A percentile compares a stretch with the other conserved stretches of the same genome.
Conservation (phyloP, 345 rosid species). For the Citrus australasica region DNA sequence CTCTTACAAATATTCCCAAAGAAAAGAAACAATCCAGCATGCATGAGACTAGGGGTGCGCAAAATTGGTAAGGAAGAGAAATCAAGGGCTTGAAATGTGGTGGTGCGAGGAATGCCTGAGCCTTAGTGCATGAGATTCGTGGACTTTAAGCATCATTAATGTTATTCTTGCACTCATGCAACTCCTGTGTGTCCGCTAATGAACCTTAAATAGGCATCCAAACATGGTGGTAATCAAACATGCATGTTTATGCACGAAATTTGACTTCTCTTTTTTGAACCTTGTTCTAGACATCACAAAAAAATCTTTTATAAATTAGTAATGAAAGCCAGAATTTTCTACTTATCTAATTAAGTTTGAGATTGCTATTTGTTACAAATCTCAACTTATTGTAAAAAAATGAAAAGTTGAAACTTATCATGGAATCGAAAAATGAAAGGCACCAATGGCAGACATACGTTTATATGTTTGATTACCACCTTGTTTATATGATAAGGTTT, state of each 20-base stretch:
- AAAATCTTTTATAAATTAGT: not conserved
- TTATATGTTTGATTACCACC: no score
- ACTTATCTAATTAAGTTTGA: no score
- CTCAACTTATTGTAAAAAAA: no score
- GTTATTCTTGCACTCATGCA: conserved; percentile 6
- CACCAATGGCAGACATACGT: no score
- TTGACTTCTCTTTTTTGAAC: not conserved
- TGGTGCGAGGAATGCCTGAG: conserved; percentile 21
- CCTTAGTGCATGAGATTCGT: conserved; percentile 7
- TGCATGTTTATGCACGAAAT: not conserved
- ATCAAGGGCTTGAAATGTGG: conserved; percentile 30
- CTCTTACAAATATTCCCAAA: no score
- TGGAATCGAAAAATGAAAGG: no score
- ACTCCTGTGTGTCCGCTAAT: conserved; percentile 3
- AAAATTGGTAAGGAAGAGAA: conserved; percentile 18
- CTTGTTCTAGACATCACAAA: not conserved
- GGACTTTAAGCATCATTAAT: not conserved
- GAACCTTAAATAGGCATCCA: not conserved
- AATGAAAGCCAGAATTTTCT: no score
- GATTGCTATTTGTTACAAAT: no score
- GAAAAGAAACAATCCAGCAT: not conserved
- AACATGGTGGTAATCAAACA: not conserved
- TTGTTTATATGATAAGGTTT: no score
- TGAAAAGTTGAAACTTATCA: no score
- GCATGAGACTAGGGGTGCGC: not conserved